Percentiles rank a stretch among this genome's conserved stretches.
Conservation (phyloP, 2,329 filamentous ascomycete genomes). For the Akanthomyces uredinophilus region DNA sequence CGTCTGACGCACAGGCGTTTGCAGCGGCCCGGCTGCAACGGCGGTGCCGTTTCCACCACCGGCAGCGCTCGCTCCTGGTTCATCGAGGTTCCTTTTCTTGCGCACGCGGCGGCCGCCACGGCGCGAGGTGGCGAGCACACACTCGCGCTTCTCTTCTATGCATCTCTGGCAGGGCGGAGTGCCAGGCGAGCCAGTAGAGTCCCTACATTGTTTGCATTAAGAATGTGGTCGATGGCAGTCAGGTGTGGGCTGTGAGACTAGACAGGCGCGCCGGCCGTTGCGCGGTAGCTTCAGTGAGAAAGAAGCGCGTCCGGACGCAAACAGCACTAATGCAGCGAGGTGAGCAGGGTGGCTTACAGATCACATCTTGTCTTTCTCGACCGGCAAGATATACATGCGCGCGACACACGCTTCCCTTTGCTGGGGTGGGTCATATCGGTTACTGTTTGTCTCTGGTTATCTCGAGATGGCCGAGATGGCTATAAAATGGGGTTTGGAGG, state of each 20-base stretch:
- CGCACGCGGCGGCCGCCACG: constrained; percentile 30
- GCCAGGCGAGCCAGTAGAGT: constrained; percentile 30
- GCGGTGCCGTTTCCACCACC: background rate
- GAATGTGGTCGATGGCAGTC: background rate
- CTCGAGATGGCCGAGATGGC: constrained; percentile 14
- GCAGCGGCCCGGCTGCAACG: background rate
- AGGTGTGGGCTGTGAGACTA: background rate
- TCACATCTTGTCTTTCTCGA: constrained; percentile 29
- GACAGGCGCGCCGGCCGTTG: background rate
- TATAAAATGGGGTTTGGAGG: constrained; percentile 11
- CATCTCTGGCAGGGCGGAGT: constrained; percentile 35
- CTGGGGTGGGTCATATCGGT: constrained; percentile 13
- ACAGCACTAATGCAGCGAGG: background rate
- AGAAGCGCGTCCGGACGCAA: background rate
- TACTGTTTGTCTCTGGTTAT: constrained; percentile 1
- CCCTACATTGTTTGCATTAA: constrained; percentile 19
- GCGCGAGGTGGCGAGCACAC: constrained; percentile 35
- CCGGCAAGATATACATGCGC: constrained; percentile 29
- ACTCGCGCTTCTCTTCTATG: constrained; percentile 32
- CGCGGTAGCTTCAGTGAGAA: background rate
- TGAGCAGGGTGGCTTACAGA: constrained; percentile 22
- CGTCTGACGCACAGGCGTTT: background rate
- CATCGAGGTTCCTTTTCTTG: constrained; percentile 7
- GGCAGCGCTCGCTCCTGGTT: background rate
- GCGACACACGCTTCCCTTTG: constrained; percentile 27